Conservation (phyloP, 495 filamentous ascomycete genomes). For the Chaetomium cochliodes region DNA sequence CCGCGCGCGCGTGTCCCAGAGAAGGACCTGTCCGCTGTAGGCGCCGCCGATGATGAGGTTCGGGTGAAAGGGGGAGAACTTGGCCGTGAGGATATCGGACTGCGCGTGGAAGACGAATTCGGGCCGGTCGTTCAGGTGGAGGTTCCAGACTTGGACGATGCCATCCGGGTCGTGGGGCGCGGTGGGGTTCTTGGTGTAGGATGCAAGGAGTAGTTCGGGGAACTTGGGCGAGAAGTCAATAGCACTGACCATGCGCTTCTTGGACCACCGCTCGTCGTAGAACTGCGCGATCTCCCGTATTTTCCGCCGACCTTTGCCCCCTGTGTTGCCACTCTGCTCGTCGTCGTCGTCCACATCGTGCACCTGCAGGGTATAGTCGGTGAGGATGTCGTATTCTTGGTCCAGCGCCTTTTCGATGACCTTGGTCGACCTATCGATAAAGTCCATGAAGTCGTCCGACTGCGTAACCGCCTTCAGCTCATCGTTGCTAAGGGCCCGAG, state of each 20-base stretch:
- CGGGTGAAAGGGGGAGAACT: constrained; percentile 96
- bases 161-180: constrained; percentile 95
- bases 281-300: constrained; percentile 89
- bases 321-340: constrained; percentile 67
- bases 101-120: constrained; percentile 97
- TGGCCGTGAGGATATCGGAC: constrained; percentile 90
- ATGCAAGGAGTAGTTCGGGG: constrained; percentile 84
- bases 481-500: constrained; percentile 76
- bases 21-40: constrained; percentile 92
- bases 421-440: constrained; percentile 92
- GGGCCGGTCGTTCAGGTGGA: constrained; percentile 86
- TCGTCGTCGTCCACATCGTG: constrained; percentile 76
- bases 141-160: constrained; percentile 94
- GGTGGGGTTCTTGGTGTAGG: constrained; percentile 94
- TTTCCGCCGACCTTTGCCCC: constrained; percentile 71
- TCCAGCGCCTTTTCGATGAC: constrained; percentile 95
- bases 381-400: constrained; percentile 87
- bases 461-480: constrained; percentile 89
- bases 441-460: constrained; percentile 90
- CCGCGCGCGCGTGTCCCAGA: constrained; percentile 95
- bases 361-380: constrained; percentile 83
- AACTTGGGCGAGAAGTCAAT: constrained; percentile 94
- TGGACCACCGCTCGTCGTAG: constrained; percentile 93
- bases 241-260: constrained; percentile 92
- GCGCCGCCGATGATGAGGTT: constrained; percentile 92